Conservation (phyloP, 129 eudicot species). For the Centella asiatica region DNA sequence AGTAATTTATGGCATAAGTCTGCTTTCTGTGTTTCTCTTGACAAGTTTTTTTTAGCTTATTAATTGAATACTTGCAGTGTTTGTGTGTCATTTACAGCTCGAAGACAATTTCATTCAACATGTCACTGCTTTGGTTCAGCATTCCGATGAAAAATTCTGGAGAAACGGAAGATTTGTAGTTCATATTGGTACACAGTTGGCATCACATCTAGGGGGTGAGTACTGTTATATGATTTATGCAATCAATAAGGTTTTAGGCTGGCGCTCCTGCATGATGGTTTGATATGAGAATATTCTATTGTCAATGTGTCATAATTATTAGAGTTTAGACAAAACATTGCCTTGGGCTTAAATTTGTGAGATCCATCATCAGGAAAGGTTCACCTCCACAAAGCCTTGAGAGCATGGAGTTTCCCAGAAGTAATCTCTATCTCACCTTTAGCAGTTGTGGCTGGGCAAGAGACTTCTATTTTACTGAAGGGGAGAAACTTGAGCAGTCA, state of each 20-base stretch:
- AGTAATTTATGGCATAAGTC: conserved; percentile 9
- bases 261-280: background rate
- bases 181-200: conserved; percentile 61
- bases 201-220: conserved; percentile 66
- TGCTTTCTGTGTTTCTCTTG: background rate
- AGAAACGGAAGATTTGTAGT: conserved; percentile 67
- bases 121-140: conserved; percentile 43
- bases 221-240: background rate
- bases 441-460: conserved; percentile 84
- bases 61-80: conserved; percentile 19
- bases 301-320: background rate
- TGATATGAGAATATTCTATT: no score
- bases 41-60: conserved; percentile 4
- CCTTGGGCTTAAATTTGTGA: conserved; percentile 5
- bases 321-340: background rate
- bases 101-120: conserved; percentile 50
- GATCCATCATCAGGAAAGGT: conserved; percentile 51
- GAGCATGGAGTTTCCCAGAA: conserved; percentile 63
- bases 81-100: conserved; percentile 44
- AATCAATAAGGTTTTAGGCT: background rate
- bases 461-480: conserved; percentile 54
- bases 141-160: conserved; percentile 57
- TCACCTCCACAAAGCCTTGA: conserved; percentile 50
- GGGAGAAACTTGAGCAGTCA: conserved; percentile 61
- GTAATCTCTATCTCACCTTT: conserved; percentile 68